phyloP scores from a whole-genome alignment of 371 early-diverging fungal genomes.

The Caulochytrium protostelioides region DNA sequence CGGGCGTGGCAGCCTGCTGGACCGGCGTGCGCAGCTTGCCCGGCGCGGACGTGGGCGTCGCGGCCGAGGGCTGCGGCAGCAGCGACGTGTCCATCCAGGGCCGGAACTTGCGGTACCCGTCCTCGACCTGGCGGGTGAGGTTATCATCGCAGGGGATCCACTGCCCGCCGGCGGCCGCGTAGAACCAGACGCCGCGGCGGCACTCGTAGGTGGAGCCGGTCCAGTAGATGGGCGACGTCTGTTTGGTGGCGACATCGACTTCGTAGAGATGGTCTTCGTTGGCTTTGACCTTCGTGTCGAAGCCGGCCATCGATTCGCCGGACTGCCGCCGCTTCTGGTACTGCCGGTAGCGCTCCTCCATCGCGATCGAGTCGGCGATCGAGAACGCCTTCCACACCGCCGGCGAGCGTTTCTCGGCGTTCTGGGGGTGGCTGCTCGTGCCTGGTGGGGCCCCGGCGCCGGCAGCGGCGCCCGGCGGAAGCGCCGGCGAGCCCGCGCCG shows the following conservation, averaged over 20 bases:
- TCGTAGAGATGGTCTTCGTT: slow-evolving; percentile 58
- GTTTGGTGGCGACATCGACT: slow-evolving; percentile 44
- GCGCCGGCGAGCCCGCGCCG: not conserved
- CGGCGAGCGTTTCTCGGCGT: no score
- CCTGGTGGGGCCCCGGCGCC: not conserved
- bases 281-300: not conserved
- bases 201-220: slow-evolving; percentile 56
- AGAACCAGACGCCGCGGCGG: slow-evolving; percentile 63
- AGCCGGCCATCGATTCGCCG: not conserved
- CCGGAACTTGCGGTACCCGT: slow-evolving; percentile 46
- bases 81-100: slow-evolving; percentile 28
- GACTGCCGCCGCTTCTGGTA: not conserved
- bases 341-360: slow-evolving; percentile 12
- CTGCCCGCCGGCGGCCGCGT: slow-evolving; percentile 28
- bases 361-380: slow-evolving; percentile 9
- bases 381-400: slow-evolving; percentile 19
- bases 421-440: not conserved
- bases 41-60: not conserved
- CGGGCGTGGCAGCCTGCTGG: no score
- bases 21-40: no score
- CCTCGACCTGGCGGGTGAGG: slow-evolving; percentile 51
- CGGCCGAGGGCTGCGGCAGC: slow-evolving; percentile 4
- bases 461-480: not conserved
- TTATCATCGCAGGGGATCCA: slow-evolving; percentile 60
- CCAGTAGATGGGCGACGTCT: slow-evolving; percentile 47